Evolutionary conservation across 345 rosid genomes (phyloP), one percentile per base, ranked within the genome.

Genomic region (Chamaenerion angustifolium): DNA sequence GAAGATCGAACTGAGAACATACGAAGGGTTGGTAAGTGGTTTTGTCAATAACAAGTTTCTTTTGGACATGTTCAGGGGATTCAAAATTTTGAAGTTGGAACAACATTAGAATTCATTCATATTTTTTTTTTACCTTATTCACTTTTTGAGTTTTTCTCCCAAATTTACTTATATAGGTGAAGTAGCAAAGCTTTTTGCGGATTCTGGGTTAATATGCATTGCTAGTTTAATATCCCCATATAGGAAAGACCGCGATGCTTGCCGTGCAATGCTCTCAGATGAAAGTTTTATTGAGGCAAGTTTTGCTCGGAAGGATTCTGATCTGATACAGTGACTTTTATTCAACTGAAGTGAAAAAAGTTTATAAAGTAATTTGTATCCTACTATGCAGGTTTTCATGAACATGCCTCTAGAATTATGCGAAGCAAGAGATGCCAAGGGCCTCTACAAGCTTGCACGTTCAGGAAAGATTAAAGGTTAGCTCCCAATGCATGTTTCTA

Each of bases 211-310:
- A 62, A 80, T 90, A 62, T 90, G 92, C 67, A 77, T 90, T 16
- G 98, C 94, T 16, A 81, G 92, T 66, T 71, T 90, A 74, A 90
- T 86, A 71, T 90, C 96, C 8, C 98, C 94, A 0, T 86, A 83
- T 43, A 81, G 82, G 49, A 90, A 76, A 69, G 96, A 86, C 56
- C 72, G 89, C 35, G 92, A 80, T 60, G 86, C 95, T 10, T 90
- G 95, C 55, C 88, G 87, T 42, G 86, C 85, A 56, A 68, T 81
- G 85, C 62, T 86, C 62, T 74, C 69, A 1, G 81, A 77, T 56
- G 49, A 63, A 54, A 71, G 71, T 56, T 90, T 90, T 58, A 69
- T 90, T 8, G 98, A 90, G 85, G 98, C 71, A 71, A 70, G 80
- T 44, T 42, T 37, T 51, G 31, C 0, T 15, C 7, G 8, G 40